These are phyloP conservation scores for Mucor velutinosus DNA, from an alignment of 371 early-diverging fungal genomes.

Conservation along the genomic window DNA sequence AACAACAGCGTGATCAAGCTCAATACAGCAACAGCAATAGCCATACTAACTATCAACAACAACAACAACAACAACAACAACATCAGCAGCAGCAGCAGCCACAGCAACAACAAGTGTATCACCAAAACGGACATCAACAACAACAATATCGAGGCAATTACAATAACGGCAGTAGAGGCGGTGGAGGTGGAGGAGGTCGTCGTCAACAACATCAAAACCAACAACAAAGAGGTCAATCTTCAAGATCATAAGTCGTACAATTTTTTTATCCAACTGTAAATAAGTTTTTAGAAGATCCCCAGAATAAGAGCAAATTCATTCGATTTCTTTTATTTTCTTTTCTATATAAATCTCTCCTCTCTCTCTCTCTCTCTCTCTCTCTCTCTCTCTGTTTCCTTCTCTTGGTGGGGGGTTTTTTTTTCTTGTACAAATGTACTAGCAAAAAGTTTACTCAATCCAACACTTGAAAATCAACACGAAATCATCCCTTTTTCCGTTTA, in stretches of 20 bases:
- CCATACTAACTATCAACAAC: neutral
- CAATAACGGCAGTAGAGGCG: constrained; percentile 6
- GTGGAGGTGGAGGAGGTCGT: neutral
- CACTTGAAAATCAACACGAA: neutral
- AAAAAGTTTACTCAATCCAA: too few relatives aligned
- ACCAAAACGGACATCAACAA: constrained; percentile 16
- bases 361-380: neutral
- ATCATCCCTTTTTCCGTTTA: neutral
- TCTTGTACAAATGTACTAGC: neutral
- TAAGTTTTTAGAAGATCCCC: constrained; percentile 24
- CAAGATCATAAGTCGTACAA: constrained; percentile 15
- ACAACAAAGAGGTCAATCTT: constrained; percentile 15
- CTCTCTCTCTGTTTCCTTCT: neutral
- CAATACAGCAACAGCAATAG: constrained; percentile 25
- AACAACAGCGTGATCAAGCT: constrained; percentile 48
- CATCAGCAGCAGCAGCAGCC: constrained; percentile 15
- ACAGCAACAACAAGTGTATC: constrained; percentile 10
- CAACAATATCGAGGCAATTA: constrained; percentile 16
- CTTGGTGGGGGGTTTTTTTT: neutral
- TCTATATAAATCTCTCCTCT: constrained; percentile 3
- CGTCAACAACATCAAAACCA: neutral
- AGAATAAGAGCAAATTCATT: neutral
- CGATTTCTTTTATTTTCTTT: constrained; percentile 10
- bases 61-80: constrained; percentile 7
- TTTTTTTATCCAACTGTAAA: constrained; percentile 11